Conservation (phyloP, 176 grass and related monocot genomes). For the Puya raimondii region DNA sequence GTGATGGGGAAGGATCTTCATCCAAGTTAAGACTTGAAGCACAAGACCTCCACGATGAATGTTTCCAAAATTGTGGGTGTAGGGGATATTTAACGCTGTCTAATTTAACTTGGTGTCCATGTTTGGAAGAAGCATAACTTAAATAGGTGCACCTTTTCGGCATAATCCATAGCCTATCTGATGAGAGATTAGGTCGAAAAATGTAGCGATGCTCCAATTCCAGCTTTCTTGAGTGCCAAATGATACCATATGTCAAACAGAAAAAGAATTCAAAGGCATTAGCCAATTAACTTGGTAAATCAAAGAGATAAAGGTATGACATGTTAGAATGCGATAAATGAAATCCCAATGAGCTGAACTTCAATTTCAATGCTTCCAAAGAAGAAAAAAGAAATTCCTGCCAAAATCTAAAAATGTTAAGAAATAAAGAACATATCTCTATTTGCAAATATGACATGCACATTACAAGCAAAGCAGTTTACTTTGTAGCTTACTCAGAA, state of each 20-base stretch:
- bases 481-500: neutral
- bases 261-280: neutral
- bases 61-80: conserved; percentile 19
- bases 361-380: neutral
- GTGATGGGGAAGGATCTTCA: conserved; percentile 26
- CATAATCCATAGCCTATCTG: conserved; percentile 5
- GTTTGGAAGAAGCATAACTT: conserved; percentile 18
- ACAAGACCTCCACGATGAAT: conserved; percentile 33
- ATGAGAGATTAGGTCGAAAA: neutral
- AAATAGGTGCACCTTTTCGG: conserved; percentile 13
- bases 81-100: conserved; percentile 13
- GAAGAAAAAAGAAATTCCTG: neutral
- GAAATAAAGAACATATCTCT: neutral
- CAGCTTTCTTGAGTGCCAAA: conserved; percentile 14
- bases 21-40: conserved; percentile 50
- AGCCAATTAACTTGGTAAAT: neutral
- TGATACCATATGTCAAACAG: neutral
- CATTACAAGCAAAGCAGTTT: neutral
- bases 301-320: neutral
- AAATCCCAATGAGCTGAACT: no score
- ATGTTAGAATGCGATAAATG: no score
- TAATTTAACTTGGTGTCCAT: conserved; percentile 9
- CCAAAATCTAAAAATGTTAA: neutral
- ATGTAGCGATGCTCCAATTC: conserved; percentile 4
- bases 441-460: neutral